phyloP scores from a whole-genome alignment of 108 stramenopile species.

The Asterionellopsis glacialis region DNA sequence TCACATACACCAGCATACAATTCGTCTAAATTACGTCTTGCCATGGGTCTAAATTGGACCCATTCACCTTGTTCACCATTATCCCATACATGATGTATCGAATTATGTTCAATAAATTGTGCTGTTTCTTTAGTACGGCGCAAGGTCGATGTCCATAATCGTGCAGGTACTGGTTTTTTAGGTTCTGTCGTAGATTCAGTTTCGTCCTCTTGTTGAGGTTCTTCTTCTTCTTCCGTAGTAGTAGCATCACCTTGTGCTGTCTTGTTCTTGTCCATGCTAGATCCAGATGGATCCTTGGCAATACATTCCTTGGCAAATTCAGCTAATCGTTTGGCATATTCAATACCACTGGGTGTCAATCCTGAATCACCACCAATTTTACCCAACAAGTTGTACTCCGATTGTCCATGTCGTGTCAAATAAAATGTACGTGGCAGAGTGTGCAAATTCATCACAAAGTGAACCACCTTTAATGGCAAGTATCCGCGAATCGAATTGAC shows the following conservation, averaged over 20 bases:
- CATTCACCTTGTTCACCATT: constrained; percentile 79
- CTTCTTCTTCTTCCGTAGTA: constrained; percentile 28
- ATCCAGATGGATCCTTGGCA: constrained; percentile 8
- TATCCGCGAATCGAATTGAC: constrained; percentile 85
- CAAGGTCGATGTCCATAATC: constrained; percentile 96
- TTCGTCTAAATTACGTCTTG: constrained; percentile 89
- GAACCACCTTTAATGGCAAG: constrained; percentile 82
- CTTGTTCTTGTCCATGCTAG: too few species aligned
- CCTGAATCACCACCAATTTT: constrained; percentile 99
- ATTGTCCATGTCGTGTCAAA: constrained; percentile 97
- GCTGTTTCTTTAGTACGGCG: constrained; percentile 96
- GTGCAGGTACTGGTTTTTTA: constrained; percentile 48
- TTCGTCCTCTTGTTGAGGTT: background rate
- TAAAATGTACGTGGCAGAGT: constrained; percentile 86
- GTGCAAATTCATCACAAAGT: constrained; percentile 93
- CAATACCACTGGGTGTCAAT: constrained; percentile 76
- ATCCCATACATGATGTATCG: constrained; percentile 55
- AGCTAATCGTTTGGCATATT: constrained; percentile 90
- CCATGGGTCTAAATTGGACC: constrained; percentile 80
- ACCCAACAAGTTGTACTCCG: constrained; percentile 94
- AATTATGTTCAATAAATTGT: constrained; percentile 76
- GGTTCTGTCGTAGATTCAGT: constrained; percentile 20
- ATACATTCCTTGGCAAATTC: constrained; percentile 84
- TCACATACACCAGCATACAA: constrained; percentile 93
- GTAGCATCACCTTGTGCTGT: background rate